Evolutionary conservation across 2,329 filamentous ascomycete species (phyloP).

Genomic region (Aspergillus vadensis): DNA sequence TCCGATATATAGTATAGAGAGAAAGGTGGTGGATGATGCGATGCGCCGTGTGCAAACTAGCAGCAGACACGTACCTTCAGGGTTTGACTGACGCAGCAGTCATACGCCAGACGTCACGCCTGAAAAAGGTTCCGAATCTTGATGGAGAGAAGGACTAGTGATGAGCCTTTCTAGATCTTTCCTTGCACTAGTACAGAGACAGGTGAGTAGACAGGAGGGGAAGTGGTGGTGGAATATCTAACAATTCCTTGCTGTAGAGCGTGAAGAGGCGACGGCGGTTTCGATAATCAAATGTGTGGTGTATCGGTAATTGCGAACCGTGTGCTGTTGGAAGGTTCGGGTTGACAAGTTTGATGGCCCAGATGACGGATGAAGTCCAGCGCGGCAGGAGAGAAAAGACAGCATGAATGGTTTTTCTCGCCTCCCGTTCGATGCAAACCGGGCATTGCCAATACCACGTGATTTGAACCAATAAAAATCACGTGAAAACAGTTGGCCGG

Average conservation of each 20-base stretch:
- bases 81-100: slow-evolving; percentile 38
- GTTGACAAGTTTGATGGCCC: not conserved
- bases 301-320: not conserved
- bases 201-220: not conserved
- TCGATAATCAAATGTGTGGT: not conserved
- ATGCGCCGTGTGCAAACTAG: slow-evolving; percentile 34
- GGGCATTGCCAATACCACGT: not conserved
- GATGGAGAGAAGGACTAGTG: not conserved
- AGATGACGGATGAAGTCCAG: not conserved
- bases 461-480: not conserved
- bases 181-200: not conserved
- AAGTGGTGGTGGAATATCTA: not conserved
- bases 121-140: slow-evolving; percentile 28
- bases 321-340: not conserved
- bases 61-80: slow-evolving; percentile 48
- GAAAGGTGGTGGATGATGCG: slow-evolving; percentile 28
- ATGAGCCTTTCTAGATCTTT: not conserved
- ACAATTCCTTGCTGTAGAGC: not conserved
- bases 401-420: not conserved
- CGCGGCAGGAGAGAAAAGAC: slow-evolving; percentile 3
- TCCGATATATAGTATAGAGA: slow-evolving; percentile 32
- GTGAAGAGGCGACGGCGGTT: not conserved
- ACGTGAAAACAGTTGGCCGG: not conserved
- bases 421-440: not conserved
- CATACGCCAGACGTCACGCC: slow-evolving; percentile 39